Evolutionary conservation across 2,329 filamentous ascomycete species (phyloP).

Genomic region (Curvularia lunata): DNA sequence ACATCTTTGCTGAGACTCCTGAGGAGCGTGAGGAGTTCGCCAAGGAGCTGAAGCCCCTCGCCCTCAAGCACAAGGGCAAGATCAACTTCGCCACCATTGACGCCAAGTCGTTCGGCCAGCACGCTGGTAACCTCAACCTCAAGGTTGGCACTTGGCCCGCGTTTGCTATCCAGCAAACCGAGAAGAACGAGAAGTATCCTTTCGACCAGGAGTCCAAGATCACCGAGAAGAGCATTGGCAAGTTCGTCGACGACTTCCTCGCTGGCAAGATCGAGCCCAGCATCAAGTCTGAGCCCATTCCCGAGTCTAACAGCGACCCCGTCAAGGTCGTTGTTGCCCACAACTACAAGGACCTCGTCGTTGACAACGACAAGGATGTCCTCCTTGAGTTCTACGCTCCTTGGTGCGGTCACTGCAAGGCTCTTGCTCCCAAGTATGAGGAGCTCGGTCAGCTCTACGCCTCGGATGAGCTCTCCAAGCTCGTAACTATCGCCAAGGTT

Average conservation of each 20-base stretch:
- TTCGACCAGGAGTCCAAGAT: conserved; percentile 85
- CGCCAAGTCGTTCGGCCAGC: conserved; percentile 89
- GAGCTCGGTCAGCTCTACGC: conserved; percentile 65
- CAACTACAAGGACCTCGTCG: conserved; percentile 88
- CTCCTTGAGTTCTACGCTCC: conserved; percentile 98
- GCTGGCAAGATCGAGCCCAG: conserved; percentile 90
- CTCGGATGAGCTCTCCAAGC: conserved; percentile 58
- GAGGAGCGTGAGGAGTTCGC: conserved; percentile 86
- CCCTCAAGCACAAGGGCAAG: conserved; percentile 88
- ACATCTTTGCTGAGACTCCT: conserved; percentile 92
- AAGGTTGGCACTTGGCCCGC: conserved; percentile 94
- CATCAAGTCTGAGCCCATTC: conserved; percentile 98
- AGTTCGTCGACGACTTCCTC: conserved; percentile 85
- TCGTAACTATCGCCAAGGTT: conserved; percentile 82
- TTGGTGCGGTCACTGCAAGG: conserved; percentile 75
- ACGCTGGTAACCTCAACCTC: conserved; percentile 96
- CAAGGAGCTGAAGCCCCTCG: conserved; percentile 80
- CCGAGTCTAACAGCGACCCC: conserved; percentile 88
- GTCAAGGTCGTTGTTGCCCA: conserved; percentile 90
- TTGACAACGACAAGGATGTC: conserved; percentile 95
- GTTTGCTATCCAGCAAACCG: conserved; percentile 95
- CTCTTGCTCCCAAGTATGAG: conserved; percentile 71
- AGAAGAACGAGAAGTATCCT: conserved; percentile 97
- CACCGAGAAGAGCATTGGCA: conserved; percentile 72
- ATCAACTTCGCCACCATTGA: conserved; percentile 99